Base-by-base conservation (phyloP, 306 rosid species). In the Carpinus fangiana region DNA sequence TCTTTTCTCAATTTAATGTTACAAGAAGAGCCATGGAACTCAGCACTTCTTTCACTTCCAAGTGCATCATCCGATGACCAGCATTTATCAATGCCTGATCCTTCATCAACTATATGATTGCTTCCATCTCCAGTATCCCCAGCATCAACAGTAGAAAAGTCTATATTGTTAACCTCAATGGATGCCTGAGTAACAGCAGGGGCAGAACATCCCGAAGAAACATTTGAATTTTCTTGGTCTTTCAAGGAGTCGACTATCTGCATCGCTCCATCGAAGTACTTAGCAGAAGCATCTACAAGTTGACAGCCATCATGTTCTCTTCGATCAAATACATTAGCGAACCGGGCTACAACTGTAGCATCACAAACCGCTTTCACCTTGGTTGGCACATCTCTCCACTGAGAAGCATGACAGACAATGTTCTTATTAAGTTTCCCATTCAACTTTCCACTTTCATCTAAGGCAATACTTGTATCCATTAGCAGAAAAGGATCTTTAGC, bases 381-480 rank as follows among this genome's bases (percentile, higher is more conserved):
- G 73, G 79, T 77, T 2, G 93, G 96, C 65, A 90, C 93, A 65
- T 87, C 96, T 85, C 82, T 84, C 96, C 93, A 89, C 67, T 84
- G 88, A 73, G 87, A 87, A 36, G 84, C 38, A 75, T 75, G 78
- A 76, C 77, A 73, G 48, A 75, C 66, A 21, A 55, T 57, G 79
- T 80, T 83, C 59, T 66, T 66, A 7, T 76, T 43, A 72, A 41
- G 26, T 74, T 80, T 80, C 64, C 73, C 74, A 54, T 67, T 69
- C 69, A 79, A 77, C 75, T 80, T 82, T 73, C 76, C 81, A 71
- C 73, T 82, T 72, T 64, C 73, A 80, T 82, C 83, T 38, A 62
- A 74, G 70, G 77, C 73, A 67, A 75, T 17, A 68, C 56, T 73
- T 75, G 72, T 51, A 46, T 60, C 80, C 69, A 76, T 67, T n/a